phyloP scores from a whole-genome alignment of 306 rosid genomes.

The Erythrophleum fordii region DNA sequence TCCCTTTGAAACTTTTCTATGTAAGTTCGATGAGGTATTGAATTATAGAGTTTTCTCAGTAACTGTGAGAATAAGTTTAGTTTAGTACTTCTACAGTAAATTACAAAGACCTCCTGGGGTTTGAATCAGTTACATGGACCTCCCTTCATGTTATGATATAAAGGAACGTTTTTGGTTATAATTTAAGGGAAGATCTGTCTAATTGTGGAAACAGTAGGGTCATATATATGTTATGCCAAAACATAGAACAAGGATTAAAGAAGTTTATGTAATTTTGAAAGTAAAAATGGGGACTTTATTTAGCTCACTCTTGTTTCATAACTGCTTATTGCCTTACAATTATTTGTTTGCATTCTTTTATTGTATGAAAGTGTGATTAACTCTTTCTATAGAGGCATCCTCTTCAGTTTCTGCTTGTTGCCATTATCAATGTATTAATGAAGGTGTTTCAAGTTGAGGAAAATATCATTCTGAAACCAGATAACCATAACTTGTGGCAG shows the following conservation, averaged over 20 bases:
- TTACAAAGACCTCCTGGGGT: background rate
- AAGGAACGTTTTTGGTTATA: background rate
- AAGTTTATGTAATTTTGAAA: background rate
- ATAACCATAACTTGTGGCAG: conserved; percentile 48
- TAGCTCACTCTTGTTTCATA: background rate
- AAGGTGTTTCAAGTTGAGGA: conserved; percentile 26
- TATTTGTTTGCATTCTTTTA: background rate
- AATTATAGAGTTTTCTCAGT: background rate
- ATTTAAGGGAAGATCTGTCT: background rate
- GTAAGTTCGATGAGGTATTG: background rate
- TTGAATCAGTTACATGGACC: background rate
- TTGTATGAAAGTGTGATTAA: conserved; percentile 8
- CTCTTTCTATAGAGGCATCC: conserved; percentile 5
- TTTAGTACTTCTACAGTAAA: background rate
- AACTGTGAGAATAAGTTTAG: background rate
- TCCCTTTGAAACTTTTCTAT: background rate
- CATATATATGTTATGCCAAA: background rate
- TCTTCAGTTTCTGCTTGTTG: background rate
- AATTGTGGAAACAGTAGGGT: background rate
- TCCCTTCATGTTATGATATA: background rate
- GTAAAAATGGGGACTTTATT: background rate
- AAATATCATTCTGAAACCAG: conserved; percentile 29
- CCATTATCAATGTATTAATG: conserved; percentile 13
- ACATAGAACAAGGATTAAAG: background rate
- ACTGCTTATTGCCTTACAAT: background rate